A percentile compares a stretch with the other conserved stretches of the same genome.
Evolutionary conservation across 2,329 filamentous ascomycete species (phyloP).

Genomic region (Pochonia chlamydosporia): DNA sequence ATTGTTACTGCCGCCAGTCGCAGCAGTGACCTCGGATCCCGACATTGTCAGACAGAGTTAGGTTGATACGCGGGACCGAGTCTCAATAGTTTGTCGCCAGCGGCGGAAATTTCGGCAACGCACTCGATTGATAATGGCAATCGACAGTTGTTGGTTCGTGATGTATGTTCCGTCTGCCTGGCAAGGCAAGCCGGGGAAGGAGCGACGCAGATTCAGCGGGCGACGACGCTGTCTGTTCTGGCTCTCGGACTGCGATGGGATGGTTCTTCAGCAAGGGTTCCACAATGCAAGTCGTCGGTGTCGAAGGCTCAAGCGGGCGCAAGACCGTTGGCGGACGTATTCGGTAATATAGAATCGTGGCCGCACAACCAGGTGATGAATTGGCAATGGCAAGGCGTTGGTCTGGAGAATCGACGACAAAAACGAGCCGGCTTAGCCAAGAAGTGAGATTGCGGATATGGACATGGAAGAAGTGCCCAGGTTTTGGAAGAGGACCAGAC

Average conservation of each 20-base stretch:
- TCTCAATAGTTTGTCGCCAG: neutral
- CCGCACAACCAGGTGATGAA: neutral
- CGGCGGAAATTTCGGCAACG: neutral
- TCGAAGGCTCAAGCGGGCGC: neutral
- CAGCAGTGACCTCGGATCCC: conserved; percentile 24
- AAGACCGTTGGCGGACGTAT: neutral
- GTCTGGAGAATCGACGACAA: neutral
- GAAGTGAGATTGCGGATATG: neutral
- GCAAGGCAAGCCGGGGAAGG: neutral
- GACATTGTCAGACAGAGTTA: conserved; percentile 21
- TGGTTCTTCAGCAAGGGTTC: too few species aligned
- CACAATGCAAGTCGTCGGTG: conserved; percentile 3
- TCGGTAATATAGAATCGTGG: neutral
- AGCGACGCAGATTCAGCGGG: neutral
- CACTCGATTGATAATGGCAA: neutral
- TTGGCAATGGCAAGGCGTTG: conserved; percentile 2
- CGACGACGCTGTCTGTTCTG: neutral
- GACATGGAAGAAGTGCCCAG: neutral
- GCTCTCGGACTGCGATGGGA: too few species aligned
- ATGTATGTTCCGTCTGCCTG: too few species aligned
- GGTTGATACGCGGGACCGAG: neutral
- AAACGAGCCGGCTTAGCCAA: neutral
- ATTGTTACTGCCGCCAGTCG: conserved; percentile 57
- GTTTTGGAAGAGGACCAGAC: conserved; percentile 1
- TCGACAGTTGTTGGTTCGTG: too few species aligned